Percentiles rank a stretch among this genome's conserved stretches.
phyloP scores from a whole-genome alignment of 2,329 filamentous ascomycete species.

The Parascedosporium putredinis region DNA sequence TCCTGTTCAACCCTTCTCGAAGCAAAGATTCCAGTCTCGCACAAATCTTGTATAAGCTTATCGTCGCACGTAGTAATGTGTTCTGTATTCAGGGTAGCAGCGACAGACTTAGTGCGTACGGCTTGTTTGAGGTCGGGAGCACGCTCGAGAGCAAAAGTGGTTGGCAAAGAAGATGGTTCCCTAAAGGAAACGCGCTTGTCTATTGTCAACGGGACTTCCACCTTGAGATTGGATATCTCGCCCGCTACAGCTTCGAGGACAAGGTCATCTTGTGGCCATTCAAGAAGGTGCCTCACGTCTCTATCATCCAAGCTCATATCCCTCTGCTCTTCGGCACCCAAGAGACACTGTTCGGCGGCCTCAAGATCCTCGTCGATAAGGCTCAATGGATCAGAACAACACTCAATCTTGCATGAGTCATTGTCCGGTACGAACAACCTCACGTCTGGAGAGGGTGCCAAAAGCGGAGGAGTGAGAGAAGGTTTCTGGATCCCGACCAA shows the following conservation, averaged over 20 bases:
- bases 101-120: no score
- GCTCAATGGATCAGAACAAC: constrained; percentile 13
- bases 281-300: background rate
- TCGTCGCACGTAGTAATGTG: no score
- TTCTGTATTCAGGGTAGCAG: no score
- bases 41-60: no score
- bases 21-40: background rate
- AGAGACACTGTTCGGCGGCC: background rate
- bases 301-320: background rate
- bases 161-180: no score
- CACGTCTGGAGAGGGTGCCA: background rate
- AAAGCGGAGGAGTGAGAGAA: background rate
- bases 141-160: no score
- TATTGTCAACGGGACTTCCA: constrained; percentile 4
- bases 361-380: constrained; percentile 10
- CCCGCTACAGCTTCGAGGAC: background rate
- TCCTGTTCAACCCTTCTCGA: constrained; percentile 18
- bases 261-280: background rate
- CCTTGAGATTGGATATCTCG: background rate
- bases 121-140: no score
- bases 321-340: no score
- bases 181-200: background rate
- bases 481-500: no score
- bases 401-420: constrained; percentile 13
- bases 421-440: background rate